Evolutionary conservation across 495 filamentous ascomycete species (phyloP).

Genomic region (Cryomyces minteri): DNA sequence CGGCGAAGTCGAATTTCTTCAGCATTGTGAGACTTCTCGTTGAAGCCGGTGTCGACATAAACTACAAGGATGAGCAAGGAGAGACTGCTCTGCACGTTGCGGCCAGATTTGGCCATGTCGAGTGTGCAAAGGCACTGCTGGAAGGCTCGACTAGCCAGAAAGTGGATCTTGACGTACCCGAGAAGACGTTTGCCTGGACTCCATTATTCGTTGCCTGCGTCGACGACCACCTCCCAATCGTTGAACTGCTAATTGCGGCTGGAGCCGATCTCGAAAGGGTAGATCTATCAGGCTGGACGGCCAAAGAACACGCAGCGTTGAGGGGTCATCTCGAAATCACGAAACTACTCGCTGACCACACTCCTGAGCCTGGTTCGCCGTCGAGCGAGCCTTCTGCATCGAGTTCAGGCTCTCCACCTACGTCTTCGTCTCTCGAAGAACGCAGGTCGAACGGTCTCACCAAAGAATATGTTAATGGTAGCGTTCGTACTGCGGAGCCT

Average conservation of each 20-base stretch:
- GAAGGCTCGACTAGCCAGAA: constrained; percentile 48
- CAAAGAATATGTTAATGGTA: constrained; percentile 18
- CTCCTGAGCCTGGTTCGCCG: constrained; percentile 24
- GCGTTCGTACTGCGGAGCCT: constrained; percentile 37
- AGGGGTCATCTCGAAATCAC: constrained; percentile 74
- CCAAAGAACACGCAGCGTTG: constrained; percentile 80
- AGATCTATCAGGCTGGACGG: constrained; percentile 87
- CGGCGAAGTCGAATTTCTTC: constrained; percentile 67
- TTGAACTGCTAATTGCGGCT: constrained; percentile 49
- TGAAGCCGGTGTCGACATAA: constrained; percentile 79
- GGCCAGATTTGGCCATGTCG: constrained; percentile 66
- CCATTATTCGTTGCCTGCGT: constrained; percentile 83
- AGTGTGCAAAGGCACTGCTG: constrained; percentile 61
- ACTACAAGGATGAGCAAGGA: constrained; percentile 85
- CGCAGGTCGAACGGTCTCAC: constrained; percentile 28
- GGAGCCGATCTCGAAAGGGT: constrained; percentile 52
- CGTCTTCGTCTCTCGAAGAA: constrained; percentile 31
- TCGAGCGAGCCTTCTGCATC: constrained; percentile 24
- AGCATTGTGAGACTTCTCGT: constrained; percentile 73
- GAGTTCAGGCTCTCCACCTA: constrained; percentile 8
- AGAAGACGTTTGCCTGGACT: constrained; percentile 83
- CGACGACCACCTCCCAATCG: constrained; percentile 58
- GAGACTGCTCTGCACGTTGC: constrained; percentile 88
- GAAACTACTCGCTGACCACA: constrained; percentile 37
- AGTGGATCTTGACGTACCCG: constrained; percentile 55